Evolutionary conservation across 257 asterid genomes (phyloP).

Genomic region (Penstemon newberryi): DNA sequence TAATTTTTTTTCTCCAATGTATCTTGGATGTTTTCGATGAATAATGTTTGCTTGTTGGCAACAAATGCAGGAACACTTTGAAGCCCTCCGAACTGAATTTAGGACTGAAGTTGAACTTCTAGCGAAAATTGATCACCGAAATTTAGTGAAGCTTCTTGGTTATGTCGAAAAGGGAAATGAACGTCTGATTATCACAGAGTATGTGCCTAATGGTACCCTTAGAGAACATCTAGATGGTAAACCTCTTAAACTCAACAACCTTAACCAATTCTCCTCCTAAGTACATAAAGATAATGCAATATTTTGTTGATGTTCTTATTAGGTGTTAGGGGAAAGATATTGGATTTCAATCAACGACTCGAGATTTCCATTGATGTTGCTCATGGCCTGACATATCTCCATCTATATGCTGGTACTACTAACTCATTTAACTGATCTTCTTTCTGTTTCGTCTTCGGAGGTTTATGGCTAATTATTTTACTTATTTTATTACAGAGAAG

Average conservation of each 20-base stretch:
- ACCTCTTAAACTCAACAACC: slow-evolving; percentile 24
- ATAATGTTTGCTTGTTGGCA: slow-evolving; percentile 14
- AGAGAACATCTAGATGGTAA: slow-evolving; percentile 97
- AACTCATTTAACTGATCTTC: slow-evolving; percentile 22
- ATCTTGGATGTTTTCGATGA: slow-evolving; percentile 4
- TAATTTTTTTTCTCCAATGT: not conserved
- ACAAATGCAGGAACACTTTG: slow-evolving; percentile 60
- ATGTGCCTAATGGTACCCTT: slow-evolving; percentile 91
- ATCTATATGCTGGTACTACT: slow-evolving; percentile 86
- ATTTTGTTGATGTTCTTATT: slow-evolving; percentile 34
- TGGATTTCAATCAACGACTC: slow-evolving; percentile 92
- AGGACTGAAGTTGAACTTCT: slow-evolving; percentile 93
- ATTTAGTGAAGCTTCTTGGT: slow-evolving; percentile 92
- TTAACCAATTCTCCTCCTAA: slow-evolving; percentile 10
- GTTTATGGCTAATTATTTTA: slow-evolving; percentile 10
- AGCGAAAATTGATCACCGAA: slow-evolving; percentile 93
- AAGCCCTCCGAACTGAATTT: slow-evolving; percentile 63
- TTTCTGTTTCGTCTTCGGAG: slow-evolving; percentile 22
- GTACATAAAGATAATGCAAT: slow-evolving; percentile 9
- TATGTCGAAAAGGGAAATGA: slow-evolving; percentile 83
- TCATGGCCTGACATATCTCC: slow-evolving; percentile 93
- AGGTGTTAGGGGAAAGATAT: slow-evolving; percentile 72
- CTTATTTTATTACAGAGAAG: slow-evolving; percentile 60
- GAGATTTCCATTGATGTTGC: slow-evolving; percentile 91
- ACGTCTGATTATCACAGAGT: slow-evolving; percentile 86